Percentiles rank a stretch among this genome's conserved stretches.
Evolutionary conservation across 2,329 filamentous ascomycete species (phyloP).

Genomic region (Ascochyta pisi): DNA sequence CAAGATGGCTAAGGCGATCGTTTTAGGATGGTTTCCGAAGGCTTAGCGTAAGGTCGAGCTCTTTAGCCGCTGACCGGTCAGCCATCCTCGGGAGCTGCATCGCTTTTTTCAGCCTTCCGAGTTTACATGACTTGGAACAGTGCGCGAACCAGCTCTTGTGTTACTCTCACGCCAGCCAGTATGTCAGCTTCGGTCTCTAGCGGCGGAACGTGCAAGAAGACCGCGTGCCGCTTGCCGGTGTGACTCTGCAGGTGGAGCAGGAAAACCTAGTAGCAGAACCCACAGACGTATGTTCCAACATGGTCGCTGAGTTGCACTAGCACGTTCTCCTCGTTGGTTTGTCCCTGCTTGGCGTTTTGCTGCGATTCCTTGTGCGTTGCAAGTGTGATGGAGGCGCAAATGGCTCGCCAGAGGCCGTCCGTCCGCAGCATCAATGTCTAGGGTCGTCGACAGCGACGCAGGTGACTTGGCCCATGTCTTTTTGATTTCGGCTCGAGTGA

Average conservation of each 20-base stretch:
- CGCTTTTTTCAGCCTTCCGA: slow-evolving; percentile 8
- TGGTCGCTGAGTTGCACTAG: slow-evolving; percentile 50
- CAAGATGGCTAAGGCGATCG: not conserved
- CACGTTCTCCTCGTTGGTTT: slow-evolving; percentile 19
- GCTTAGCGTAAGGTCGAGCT: slow-evolving; percentile 13
- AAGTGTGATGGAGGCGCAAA: slow-evolving; percentile 17
- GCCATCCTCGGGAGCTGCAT: slow-evolving; percentile 6
- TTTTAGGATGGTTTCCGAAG: slow-evolving; percentile 5
- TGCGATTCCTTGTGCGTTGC: not conserved
- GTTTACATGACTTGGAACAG: slow-evolving; percentile 9
- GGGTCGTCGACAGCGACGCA: slow-evolving; percentile 29
- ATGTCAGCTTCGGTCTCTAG: slow-evolving; percentile 45
- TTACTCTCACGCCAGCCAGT: slow-evolving; percentile 38
- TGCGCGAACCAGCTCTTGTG: slow-evolving; percentile 24
- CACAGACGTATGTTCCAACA: slow-evolving; percentile 54
- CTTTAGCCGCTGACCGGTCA: slow-evolving; percentile 18
- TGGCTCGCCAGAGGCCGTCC: slow-evolving; percentile 20
- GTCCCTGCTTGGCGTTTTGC: slow-evolving; percentile 12
- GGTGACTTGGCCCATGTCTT: slow-evolving; percentile 31
- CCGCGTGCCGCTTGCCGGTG: slow-evolving; percentile 32
- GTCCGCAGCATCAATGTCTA: slow-evolving; percentile 31
- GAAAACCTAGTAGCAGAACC: slow-evolving; percentile 54
- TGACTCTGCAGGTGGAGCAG: slow-evolving; percentile 38
- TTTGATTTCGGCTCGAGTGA: slow-evolving; percentile 39
- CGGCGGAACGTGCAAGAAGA: slow-evolving; percentile 54